Conservation (phyloP, 2,329 filamentous ascomycete species). For the Dryadomyces quercus-mongolicae region DNA sequence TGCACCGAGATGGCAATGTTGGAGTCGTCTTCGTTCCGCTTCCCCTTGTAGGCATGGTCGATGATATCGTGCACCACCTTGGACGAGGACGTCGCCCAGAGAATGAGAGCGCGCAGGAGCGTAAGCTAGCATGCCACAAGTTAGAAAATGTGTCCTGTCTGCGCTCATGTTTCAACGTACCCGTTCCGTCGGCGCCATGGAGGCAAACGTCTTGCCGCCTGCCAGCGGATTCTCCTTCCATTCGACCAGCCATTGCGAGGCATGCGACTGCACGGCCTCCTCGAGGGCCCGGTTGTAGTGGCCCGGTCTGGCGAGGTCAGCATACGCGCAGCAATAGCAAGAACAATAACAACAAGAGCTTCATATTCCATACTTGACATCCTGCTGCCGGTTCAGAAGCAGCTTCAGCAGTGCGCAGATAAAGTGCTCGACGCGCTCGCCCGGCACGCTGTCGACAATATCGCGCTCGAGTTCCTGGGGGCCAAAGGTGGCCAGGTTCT, state of each 20-base stretch:
- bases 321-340: background rate
- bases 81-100: conserved; percentile 85
- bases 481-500: conserved; percentile 78
- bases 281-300: conserved; percentile 91
- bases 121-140: conserved; percentile 48
- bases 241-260: conserved; percentile 72
- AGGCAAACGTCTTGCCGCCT: conserved; percentile 67
- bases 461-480: conserved; percentile 92
- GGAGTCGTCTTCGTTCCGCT: conserved; percentile 62
- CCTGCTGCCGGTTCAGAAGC: conserved; percentile 92
- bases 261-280: conserved; percentile 77
- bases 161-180: no score
- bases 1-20: conserved; percentile 44
- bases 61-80: conserved; percentile 72
- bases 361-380: conserved; percentile 74
- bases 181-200: conserved; percentile 69
- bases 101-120: conserved; percentile 67
- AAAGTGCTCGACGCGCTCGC: conserved; percentile 75
- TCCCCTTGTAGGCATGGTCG: conserved; percentile 79
- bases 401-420: conserved; percentile 81
- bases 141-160: background rate
- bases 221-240: conserved; percentile 83
- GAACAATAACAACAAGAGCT: conserved; percentile 11
- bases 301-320: conserved; percentile 51
- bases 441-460: conserved; percentile 63